Conservation (phyloP, 169 alveolate genomes). For the Cyclospora cayetanensis region DNA sequence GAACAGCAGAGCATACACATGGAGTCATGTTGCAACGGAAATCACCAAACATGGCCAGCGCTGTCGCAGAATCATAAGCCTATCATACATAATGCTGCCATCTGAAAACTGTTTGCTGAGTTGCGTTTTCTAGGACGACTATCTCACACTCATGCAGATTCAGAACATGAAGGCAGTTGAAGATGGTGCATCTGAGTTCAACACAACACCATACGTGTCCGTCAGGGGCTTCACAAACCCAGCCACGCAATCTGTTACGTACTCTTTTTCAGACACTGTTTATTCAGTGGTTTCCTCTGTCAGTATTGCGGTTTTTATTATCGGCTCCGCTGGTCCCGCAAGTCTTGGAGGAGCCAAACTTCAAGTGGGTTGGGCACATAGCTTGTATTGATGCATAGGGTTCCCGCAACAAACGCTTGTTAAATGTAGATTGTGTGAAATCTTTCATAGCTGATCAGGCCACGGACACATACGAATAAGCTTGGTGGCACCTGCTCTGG, state of each 20-base stretch:
- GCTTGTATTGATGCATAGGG: background rate
- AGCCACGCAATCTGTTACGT: background rate
- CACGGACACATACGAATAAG: background rate
- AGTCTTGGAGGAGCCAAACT: constrained; percentile 9
- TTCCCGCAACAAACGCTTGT: too few species aligned
- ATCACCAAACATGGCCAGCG: too few species aligned
- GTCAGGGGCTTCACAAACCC: background rate
- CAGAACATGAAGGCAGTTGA: constrained; percentile 25
- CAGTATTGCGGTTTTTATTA: background rate
- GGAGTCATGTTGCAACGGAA: too few species aligned
- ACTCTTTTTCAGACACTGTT: background rate
- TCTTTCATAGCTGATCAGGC: too few species aligned
- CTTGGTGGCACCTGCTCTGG: background rate
- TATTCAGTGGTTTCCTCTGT: background rate
- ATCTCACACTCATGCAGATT: constrained; percentile 24
- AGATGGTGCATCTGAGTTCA: constrained; percentile 13
- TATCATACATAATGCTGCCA: too few species aligned
- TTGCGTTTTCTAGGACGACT: background rate
- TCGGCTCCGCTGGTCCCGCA: constrained; percentile 9
- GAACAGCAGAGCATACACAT: too few species aligned
- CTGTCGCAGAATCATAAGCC: too few species aligned
- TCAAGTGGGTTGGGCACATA: constrained; percentile 14
- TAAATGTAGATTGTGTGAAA: background rate
- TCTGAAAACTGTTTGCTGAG: too few species aligned
- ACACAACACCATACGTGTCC: background rate